These are phyloP conservation scores for Fusarium sp. DNA, from an alignment of 2,329 filamentous ascomycete genomes.

Conservation along the genomic window DNA sequence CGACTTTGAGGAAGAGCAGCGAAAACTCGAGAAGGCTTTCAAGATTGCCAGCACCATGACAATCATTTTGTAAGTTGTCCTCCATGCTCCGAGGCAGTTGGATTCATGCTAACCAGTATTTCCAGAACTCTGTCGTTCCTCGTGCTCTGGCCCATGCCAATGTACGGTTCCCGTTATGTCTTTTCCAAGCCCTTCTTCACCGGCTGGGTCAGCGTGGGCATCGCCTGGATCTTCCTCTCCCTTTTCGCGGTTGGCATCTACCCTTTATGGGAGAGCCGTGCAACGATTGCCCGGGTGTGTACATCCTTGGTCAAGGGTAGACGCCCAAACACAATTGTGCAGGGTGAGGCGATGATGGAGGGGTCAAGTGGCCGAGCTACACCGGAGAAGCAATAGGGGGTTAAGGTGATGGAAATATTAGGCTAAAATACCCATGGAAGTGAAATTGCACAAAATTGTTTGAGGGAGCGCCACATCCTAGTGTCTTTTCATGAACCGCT, in stretches of 20 bases:
- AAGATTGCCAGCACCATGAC: constrained; percentile 55
- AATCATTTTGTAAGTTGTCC: constrained; percentile 40
- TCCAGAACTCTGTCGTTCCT: constrained; percentile 63
- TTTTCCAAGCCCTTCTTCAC: constrained; percentile 71
- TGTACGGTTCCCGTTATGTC: constrained; percentile 85
- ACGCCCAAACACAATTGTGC: constrained; percentile 19
- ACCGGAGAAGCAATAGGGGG: constrained; percentile 12
- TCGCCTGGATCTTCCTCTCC: constrained; percentile 79
- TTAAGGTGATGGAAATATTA: neutral
- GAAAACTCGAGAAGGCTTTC: constrained; percentile 64
- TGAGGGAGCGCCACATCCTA: neutral
- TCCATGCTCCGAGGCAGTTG: neutral
- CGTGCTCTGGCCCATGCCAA: constrained; percentile 81
- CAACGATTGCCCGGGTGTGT: constrained; percentile 55
- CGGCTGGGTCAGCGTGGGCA: constrained; percentile 76
- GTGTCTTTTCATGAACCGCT: neutral
- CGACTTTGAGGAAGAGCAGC: constrained; percentile 58
- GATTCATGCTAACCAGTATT: constrained; percentile 9
- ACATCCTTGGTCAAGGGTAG: constrained; percentile 22
- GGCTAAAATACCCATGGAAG: neutral
- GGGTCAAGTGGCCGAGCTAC: constrained; percentile 16
- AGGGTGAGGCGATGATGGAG: constrained; percentile 10
- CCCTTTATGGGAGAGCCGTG: constrained; percentile 81
- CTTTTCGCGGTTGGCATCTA: constrained; percentile 80
- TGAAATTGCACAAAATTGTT: neutral